These are phyloP conservation scores for Vigna nakashimae DNA, from an alignment of 306 rosid species.

Conservation along the genomic window DNA sequence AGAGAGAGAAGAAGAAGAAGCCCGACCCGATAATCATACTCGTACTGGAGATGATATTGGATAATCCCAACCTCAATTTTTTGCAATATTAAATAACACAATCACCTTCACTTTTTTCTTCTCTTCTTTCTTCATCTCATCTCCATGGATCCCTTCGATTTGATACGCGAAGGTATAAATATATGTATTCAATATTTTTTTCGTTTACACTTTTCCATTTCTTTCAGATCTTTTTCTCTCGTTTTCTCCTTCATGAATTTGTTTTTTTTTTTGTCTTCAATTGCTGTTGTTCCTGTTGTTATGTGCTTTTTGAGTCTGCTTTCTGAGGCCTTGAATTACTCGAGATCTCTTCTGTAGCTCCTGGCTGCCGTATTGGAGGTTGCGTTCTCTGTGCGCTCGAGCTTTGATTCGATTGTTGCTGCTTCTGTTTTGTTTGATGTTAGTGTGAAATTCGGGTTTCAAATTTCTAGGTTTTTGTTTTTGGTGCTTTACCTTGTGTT, in stretches of 20 bases:
- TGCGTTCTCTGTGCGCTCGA: conserved; percentile 20
- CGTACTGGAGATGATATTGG: neutral
- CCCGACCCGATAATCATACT: neutral
- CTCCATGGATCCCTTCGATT: conserved; percentile 84
- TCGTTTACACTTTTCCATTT: neutral
- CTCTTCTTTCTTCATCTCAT: conserved; percentile 45
- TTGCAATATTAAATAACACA: neutral
- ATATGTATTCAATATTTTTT: neutral
- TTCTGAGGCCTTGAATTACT: conserved; percentile 47
- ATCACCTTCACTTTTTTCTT: conserved; percentile 24
- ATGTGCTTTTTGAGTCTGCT: neutral
- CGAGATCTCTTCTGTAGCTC: conserved; percentile 56
- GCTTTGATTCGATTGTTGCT: conserved; percentile 25
- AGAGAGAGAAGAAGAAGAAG: conserved; percentile 1
- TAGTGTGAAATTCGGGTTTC: conserved; percentile 18
- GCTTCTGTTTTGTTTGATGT: conserved; percentile 20
- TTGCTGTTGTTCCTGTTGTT: neutral
- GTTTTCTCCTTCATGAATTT: neutral
- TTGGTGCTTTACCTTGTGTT: neutral
- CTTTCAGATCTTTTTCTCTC: conserved; percentile 56
- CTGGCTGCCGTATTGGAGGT: conserved; percentile 30
- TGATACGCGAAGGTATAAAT: conserved; percentile 79
- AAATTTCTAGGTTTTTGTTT: neutral
- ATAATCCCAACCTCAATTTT: neutral
- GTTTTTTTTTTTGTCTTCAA: neutral